Evolutionary conservation across 2,329 filamentous ascomycete genomes (phyloP).

Genomic region (Tolypocladium guangdongense): DNA sequence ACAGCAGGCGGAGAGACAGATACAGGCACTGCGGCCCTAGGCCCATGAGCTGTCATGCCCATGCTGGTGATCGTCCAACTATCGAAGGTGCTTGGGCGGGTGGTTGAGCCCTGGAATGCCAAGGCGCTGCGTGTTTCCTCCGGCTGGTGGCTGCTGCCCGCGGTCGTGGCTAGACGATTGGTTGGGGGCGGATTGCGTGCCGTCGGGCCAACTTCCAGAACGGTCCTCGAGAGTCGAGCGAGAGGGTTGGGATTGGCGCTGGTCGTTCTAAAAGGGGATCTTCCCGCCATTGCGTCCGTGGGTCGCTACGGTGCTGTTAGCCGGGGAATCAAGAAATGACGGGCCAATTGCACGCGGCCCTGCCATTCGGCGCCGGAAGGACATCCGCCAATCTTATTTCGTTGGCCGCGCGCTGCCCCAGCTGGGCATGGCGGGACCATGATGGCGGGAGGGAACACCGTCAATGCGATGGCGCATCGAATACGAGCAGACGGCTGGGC

Average conservation of each 20-base stretch:
- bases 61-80: not conserved
- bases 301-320: not conserved
- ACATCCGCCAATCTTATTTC: not conserved
- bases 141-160: not conserved
- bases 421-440: not conserved
- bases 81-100: not conserved
- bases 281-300: not conserved
- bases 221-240: not conserved
- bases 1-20: not conserved
- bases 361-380: not conserved
- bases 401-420: not conserved
- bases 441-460: not conserved
- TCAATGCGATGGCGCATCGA: no score
- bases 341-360: not conserved
- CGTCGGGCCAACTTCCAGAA: not conserved
- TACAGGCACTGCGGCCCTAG: not conserved
- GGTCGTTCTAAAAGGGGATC: not conserved
- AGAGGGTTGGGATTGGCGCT: not conserved
- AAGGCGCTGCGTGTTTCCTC: not conserved
- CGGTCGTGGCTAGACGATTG: not conserved
- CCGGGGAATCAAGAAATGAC: not conserved
- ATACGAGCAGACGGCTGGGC: no score
- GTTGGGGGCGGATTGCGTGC: not conserved
- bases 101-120: not conserved
- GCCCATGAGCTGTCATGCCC: not conserved